Evolutionary conservation across 352 stramenopile species (phyloP), one percentile per base, ranked within the genome.

Genomic region (Globisporangium irregulare): DNA sequence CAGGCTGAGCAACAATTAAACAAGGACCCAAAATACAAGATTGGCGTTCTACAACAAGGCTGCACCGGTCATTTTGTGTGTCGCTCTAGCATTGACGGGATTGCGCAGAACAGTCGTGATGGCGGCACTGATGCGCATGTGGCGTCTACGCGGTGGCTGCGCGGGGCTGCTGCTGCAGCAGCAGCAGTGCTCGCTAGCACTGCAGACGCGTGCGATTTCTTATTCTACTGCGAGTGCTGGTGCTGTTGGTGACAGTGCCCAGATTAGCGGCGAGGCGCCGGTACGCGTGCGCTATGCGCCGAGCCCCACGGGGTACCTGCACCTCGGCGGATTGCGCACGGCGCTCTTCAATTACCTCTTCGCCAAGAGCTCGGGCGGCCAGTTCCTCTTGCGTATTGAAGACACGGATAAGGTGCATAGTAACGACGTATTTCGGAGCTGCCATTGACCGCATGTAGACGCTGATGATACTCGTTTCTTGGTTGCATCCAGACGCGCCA

Each of bases 281-380:
- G 84, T 95, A 14, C 89, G 89, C 43, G 86, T 94, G 50, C 86
- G 93, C 27, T 98, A 96, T 62, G 93, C 93, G 32, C 93, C 93
- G 38, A 97, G 88, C 59, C 93, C 93, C 12, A 98, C 93, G 20
- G 93, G 93, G 3, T 93, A 91, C 53, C 64, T 98, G 69, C 93
- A 98, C 70, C 73, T 98, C 27, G 93, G 93, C 27, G 93, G 93
- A 0, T 76, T 98, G 59, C 88, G 93, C 67, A 98, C 92, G 43
- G 93, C 93, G 60, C 77, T 98, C 32, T 98, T 98, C 75, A 98
- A 98, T 69, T 98, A 95, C 74, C 73, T 97, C 46, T 96, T 97
- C 53, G 93, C 93, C 25, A 93, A 93, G 64, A 92, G 80, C 66
- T 70, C 79, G 18, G 83, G 84, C 24, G 93, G 93, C 8, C 71